Percentiles rank a stretch among this genome's conserved stretches.
phyloP scores from a whole-genome alignment of 768 basidiomycete genomes.

The Rubroboletus satanas region DNA sequence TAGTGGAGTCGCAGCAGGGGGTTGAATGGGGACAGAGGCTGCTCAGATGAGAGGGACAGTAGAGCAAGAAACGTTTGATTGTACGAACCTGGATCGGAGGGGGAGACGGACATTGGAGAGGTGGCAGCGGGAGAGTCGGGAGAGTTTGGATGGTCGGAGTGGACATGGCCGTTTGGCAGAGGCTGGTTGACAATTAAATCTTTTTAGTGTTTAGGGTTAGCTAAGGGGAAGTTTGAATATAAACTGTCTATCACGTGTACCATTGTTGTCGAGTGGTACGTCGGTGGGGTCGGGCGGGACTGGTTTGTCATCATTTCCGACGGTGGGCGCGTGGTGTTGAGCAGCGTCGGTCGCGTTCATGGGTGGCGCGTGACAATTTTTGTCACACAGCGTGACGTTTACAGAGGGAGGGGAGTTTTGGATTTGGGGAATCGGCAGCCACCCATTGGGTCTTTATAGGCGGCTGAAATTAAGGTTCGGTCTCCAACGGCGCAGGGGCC shows the following conservation, averaged over 20 bases:
- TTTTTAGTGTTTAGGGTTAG: slow-evolving; percentile 37
- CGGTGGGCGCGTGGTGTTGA: slow-evolving; percentile 29
- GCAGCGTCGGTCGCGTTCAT: slow-evolving; percentile 51
- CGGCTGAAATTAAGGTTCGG: slow-evolving; percentile 79
- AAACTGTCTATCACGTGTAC: slow-evolving; percentile 38
- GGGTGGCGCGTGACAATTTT: slow-evolving; percentile 59
- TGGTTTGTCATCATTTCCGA: slow-evolving; percentile 30
- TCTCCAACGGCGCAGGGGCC: slow-evolving; percentile 71
- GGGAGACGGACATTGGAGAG: slow-evolving; percentile 41
- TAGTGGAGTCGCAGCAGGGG: slow-evolving; percentile 44
- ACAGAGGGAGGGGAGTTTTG: slow-evolving; percentile 47
- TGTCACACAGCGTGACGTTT: slow-evolving; percentile 61
- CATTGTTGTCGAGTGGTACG: slow-evolving; percentile 31
- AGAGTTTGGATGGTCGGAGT: slow-evolving; percentile 52
- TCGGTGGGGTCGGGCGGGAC: slow-evolving; percentile 16
- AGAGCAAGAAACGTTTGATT: slow-evolving; percentile 14
- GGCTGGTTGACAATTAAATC: slow-evolving; percentile 24
- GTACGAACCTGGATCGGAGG: slow-evolving; percentile 50
- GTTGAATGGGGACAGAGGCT: slow-evolving; percentile 44
- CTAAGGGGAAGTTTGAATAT: slow-evolving; percentile 30
- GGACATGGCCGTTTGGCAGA: slow-evolving; percentile 65
- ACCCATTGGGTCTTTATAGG: slow-evolving; percentile 82
- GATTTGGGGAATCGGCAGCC: slow-evolving; percentile 64
- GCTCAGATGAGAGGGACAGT: slow-evolving; percentile 28
- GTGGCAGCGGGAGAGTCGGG: slow-evolving; percentile 33